phyloP scores from a whole-genome alignment of 495 filamentous ascomycete genomes.

The Aspergillus baeticus region DNA sequence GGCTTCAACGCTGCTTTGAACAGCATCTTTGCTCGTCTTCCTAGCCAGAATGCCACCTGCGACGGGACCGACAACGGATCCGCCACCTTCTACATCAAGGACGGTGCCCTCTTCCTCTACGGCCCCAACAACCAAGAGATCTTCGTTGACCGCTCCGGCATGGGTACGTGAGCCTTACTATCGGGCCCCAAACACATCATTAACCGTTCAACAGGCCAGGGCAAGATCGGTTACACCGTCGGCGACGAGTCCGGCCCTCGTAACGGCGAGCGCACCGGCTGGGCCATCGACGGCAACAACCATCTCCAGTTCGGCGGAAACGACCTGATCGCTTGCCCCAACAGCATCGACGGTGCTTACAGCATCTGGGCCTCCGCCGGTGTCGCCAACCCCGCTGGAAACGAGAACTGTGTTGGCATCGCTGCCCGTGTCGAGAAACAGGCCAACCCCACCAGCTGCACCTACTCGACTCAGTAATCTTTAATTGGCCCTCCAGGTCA shows the following conservation, averaged over 20 bases:
- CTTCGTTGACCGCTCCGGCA: constrained; percentile 53
- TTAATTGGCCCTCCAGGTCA: neutral
- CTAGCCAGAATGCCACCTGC: constrained; percentile 45
- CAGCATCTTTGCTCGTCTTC: constrained; percentile 43
- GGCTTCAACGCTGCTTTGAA: constrained; percentile 39
- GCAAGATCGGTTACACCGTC: constrained; percentile 49
- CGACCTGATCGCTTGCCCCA: constrained; percentile 49
- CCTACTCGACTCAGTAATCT: constrained; percentile 53
- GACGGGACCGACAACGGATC: constrained; percentile 29
- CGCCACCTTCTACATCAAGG: constrained; percentile 49
- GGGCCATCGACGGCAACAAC: constrained; percentile 36
- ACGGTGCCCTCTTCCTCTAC: constrained; percentile 48
- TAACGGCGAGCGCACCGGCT: constrained; percentile 44
- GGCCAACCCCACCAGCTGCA: constrained; percentile 44
- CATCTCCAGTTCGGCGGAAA: constrained; percentile 44
- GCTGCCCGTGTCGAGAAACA: constrained; percentile 31
- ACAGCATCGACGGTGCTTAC: constrained; percentile 46
- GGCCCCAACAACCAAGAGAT: constrained; percentile 42
- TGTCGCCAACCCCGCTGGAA: constrained; percentile 41
- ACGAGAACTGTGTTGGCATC: constrained; percentile 45
- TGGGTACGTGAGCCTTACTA: constrained; percentile 31
- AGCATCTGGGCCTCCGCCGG: constrained; percentile 47
- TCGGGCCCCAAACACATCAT: neutral
- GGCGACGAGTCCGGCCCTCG: constrained; percentile 33
- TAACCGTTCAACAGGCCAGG: constrained; percentile 38